Percentiles rank a stretch among this genome's conserved stretches.
These are phyloP conservation scores for Guyanaporus albipodus DNA, from an alignment of 768 basidiomycete genomes.

Conservation along the genomic window DNA sequence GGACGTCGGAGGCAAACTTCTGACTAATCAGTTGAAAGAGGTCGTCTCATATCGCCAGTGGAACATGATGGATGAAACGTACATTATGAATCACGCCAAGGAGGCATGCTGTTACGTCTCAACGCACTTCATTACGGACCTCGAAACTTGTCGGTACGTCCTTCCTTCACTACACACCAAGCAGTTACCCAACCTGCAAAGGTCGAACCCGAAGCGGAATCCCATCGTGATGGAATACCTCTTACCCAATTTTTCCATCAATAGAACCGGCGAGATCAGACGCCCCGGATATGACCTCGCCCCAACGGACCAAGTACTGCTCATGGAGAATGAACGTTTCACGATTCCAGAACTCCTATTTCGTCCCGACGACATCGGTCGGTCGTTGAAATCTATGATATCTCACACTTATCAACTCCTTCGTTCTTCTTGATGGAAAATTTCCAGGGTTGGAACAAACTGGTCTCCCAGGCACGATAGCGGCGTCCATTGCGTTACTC, in stretches of 20 bases:
- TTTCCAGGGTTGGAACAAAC: slow-evolving; percentile 69
- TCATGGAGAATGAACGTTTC: slow-evolving; percentile 91
- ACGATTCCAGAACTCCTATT: slow-evolving; percentile 91
- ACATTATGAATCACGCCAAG: slow-evolving; percentile 90
- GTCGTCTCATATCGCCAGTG: slow-evolving; percentile 93
- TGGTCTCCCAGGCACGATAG: slow-evolving; percentile 74
- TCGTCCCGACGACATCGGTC: slow-evolving; percentile 86
- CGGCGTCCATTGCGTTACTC: slow-evolving; percentile 68
- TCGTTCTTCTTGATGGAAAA: slow-evolving; percentile 1
- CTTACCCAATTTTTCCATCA: slow-evolving; percentile 79
- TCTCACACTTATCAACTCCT: slow-evolving; percentile 7
- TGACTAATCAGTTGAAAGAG: slow-evolving; percentile 95
- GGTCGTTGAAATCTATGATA: slow-evolving; percentile 23
- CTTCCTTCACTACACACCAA: slow-evolving; percentile 13
- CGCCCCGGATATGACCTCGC: slow-evolving; percentile 47
- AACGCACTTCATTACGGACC: slow-evolving; percentile 62
- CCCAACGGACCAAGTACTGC: slow-evolving; percentile 65
- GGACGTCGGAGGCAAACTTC: slow-evolving; percentile 91
- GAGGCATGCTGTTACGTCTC: slow-evolving; percentile 89
- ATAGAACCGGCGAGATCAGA: slow-evolving; percentile 56
- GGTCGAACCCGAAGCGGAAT: slow-evolving; percentile 55
- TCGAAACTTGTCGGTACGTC: slow-evolving; percentile 76
- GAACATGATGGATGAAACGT: slow-evolving; percentile 98
- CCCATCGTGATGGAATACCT: slow-evolving; percentile 83
- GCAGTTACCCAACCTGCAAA: slow-evolving; percentile 29